Conservation (phyloP, 208 protist genomes). For the Leishmania amazonensis region DNA sequence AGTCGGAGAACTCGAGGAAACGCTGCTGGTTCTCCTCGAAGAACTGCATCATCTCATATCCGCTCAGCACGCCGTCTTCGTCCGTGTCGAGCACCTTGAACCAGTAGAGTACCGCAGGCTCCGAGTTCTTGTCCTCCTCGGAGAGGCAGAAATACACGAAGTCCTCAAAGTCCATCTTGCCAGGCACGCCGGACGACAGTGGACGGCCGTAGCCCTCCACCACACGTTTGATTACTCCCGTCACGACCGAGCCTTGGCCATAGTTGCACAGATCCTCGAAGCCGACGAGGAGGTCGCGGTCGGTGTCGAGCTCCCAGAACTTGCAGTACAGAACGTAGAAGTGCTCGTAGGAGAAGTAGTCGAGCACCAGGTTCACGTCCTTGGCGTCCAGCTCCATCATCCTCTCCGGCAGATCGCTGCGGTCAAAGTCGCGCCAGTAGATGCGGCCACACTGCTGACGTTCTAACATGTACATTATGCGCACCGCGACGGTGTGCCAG, state of each 20-base stretch:
- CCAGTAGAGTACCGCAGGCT: conserved; percentile 94
- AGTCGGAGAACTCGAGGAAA: conserved; percentile 76
- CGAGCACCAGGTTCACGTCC: conserved; percentile 88
- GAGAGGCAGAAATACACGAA: conserved; percentile 97
- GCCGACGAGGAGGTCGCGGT: conserved; percentile 93
- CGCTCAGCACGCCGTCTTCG: conserved; percentile 93
- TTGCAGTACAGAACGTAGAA: conserved; percentile 99
- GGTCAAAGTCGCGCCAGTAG: conserved; percentile 84
- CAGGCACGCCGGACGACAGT: conserved; percentile 53
- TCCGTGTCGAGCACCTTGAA: conserved; percentile 94
- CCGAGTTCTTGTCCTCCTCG: conserved; percentile 96
- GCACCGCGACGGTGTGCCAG: conserved; percentile 93
- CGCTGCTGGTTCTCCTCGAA: conserved; percentile 93
- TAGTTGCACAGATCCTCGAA: conserved; percentile 92
- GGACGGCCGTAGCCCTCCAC: conserved; percentile 71
- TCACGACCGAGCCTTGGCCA: conserved; percentile 68
- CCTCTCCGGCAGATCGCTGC: conserved; percentile 82
- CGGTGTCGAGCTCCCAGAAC: conserved; percentile 98
- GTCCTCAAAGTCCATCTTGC: conserved; percentile 92
- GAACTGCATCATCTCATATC: conserved; percentile 94
- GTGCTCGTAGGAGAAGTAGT: conserved; percentile 98
- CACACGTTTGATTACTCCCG: conserved; percentile 77
- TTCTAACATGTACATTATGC: conserved; percentile 96
- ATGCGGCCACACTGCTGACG: conserved; percentile 76
- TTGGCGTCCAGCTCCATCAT: conserved; percentile 81